Percentiles rank a stretch among this genome's conserved stretches.
phyloP scores from a whole-genome alignment of 305 asterid genomes.

The Solanum hybrid region DNA sequence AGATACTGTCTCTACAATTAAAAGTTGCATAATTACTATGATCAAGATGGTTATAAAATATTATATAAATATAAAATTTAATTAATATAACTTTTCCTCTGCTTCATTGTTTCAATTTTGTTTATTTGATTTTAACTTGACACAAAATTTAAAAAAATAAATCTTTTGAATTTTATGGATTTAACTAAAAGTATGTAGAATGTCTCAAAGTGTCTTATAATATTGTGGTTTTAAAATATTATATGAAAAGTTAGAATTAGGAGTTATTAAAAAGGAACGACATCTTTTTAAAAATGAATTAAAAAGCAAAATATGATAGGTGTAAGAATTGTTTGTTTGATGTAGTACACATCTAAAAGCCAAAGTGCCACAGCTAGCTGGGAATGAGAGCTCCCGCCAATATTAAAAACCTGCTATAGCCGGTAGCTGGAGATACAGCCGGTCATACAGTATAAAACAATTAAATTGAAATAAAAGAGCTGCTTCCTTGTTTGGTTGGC shows the following conservation, averaged over 20 bases:
- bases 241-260: not conserved
- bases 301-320: not conserved
- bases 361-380: not conserved
- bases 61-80: not conserved
- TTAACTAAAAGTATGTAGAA: not conserved
- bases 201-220: not conserved
- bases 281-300: not conserved
- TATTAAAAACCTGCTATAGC: constrained; percentile 36
- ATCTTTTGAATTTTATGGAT: not conserved
- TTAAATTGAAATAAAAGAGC: not conserved
- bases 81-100: not conserved
- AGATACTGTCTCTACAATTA: too few relatives aligned
- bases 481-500: not conserved
- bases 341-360: not conserved
- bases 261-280: not conserved
- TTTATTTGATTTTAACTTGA: not conserved
- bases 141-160: not conserved
- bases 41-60: not conserved
- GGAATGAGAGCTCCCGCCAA: constrained; percentile 56
- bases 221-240: not conserved
- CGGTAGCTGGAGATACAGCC: constrained; percentile 31
- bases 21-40: too few relatives aligned
- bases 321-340: not conserved
- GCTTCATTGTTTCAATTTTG: not conserved
- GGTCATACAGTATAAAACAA: constrained; percentile 26